A percentile compares a stretch with the other conserved stretches of the same genome.
Conservation (phyloP, 331 rosid genomes). For the Acacia concinna region DNA sequence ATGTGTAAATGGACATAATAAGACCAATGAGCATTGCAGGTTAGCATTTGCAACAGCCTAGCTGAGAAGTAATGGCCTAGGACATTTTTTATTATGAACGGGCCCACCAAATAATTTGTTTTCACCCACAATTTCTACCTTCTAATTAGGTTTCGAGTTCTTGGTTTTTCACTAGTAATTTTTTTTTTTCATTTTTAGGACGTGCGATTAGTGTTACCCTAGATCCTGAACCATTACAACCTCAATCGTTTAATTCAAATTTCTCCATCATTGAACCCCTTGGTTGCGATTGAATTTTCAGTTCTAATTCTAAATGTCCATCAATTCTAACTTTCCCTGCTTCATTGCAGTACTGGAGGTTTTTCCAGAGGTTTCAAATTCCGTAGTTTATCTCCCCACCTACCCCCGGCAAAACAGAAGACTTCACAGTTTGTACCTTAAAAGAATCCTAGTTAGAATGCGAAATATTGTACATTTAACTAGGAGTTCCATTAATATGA, state of each 20-base stretch:
- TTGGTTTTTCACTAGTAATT: neutral
- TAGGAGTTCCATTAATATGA: neutral
- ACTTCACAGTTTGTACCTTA: neutral
- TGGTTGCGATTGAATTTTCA: neutral
- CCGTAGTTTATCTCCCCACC: neutral
- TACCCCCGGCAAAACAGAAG: neutral
- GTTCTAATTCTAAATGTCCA: neutral
- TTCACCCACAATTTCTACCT: neutral
- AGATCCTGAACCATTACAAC: neutral
- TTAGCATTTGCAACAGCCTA: too few species aligned
- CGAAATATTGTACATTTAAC: neutral
- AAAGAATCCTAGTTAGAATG: neutral
- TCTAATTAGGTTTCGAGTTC: neutral
- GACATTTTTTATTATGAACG: neutral
- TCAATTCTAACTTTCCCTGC: neutral
- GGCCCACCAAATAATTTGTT: neutral
- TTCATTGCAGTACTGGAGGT: neutral
- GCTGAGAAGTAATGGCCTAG: too few species aligned
- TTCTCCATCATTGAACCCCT: neutral
- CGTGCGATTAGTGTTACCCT: neutral
- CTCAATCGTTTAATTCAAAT: neutral
- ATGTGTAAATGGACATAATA: too few species aligned
- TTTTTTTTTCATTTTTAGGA: neutral
- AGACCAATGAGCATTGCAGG: too few species aligned
- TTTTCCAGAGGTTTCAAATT: too few species aligned